phyloP scores from a whole-genome alignment of 345 rosid genomes.

The Bretschneidera sinensis region DNA sequence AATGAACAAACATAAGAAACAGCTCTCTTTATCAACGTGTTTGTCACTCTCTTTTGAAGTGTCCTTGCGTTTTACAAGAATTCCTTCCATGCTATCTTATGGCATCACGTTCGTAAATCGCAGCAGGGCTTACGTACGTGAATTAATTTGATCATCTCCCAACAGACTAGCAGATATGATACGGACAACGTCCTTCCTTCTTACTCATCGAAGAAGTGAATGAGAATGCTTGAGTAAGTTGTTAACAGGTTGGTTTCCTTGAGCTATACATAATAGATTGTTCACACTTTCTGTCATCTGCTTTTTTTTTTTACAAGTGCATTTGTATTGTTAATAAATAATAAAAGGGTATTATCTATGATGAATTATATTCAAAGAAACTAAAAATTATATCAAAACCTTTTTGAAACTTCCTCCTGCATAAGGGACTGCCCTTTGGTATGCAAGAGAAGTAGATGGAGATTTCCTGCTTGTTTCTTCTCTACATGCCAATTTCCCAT shows the following conservation, averaged over 20 bases:
- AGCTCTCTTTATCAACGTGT: too few species aligned
- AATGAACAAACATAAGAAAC: too few species aligned
- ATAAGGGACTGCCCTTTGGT: slow-evolving; percentile 62
- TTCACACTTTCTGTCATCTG: slow-evolving; percentile 61
- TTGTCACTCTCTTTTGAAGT: too few species aligned
- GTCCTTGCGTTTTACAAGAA: too few species aligned
- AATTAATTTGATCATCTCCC: background rate
- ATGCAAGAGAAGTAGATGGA: slow-evolving; percentile 28
- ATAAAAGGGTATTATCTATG: background rate
- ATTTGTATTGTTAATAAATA: background rate
- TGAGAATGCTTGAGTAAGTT: slow-evolving; percentile 56
- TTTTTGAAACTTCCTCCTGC: slow-evolving; percentile 47
- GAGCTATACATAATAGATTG: slow-evolving; percentile 49
- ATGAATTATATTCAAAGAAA: background rate
- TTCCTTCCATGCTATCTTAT: background rate
- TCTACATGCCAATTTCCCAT: slow-evolving; percentile 20
- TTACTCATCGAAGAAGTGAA: slow-evolving; percentile 46
- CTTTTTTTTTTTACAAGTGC: too few species aligned
- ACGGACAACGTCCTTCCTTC: background rate
- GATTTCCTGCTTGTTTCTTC: slow-evolving; percentile 38
- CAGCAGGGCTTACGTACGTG: background rate
- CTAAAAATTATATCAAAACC: slow-evolving; percentile 26
- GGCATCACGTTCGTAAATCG: too few species aligned
- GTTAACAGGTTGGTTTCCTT: slow-evolving; percentile 48
- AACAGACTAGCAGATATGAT: too few species aligned